A percentile compares a stretch with the other conserved stretches of the same genome.
These are phyloP conservation scores for Ustilago loliicola DNA, from an alignment of 1,284 basidiomycete genomes.

Conservation along the genomic window DNA sequence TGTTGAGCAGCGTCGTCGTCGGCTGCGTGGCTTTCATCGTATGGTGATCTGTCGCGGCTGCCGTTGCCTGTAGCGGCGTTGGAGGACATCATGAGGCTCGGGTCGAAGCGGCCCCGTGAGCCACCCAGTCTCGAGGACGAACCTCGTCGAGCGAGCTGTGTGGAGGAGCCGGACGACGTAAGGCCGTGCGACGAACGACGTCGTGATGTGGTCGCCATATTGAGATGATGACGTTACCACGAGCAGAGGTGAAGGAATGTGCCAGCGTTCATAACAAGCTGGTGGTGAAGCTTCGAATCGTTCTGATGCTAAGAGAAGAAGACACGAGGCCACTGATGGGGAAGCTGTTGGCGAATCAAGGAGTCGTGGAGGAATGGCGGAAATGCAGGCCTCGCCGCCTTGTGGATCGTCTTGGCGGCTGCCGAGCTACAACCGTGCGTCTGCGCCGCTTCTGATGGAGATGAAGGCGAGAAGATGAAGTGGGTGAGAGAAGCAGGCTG, in stretches of 20 bases:
- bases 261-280: slow-evolving; percentile 4
- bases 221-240: slow-evolving; percentile 20
- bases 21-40: slow-evolving; percentile 21
- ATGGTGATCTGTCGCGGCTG: slow-evolving; percentile 28
- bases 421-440: neutral
- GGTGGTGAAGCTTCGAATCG: neutral
- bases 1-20: slow-evolving; percentile 21
- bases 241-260: neutral
- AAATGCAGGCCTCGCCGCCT: neutral
- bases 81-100: slow-evolving; percentile 58
- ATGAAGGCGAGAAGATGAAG: neutral
- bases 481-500: neutral
- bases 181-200: slow-evolving; percentile 45
- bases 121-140: slow-evolving; percentile 45
- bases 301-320: neutral
- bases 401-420: neutral
- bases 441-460: neutral
- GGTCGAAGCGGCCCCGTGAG: slow-evolving; percentile 51
- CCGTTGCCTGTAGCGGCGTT: slow-evolving; percentile 31
- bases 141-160: slow-evolving; percentile 46
- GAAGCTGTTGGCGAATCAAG: neutral
- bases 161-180: slow-evolving; percentile 49
- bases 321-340: neutral
- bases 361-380: too few species aligned
- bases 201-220: slow-evolving; percentile 44